These are phyloP conservation scores for Dichomitus squalens DNA, from an alignment of 1,284 basidiomycete genomes.

Conservation along the genomic window DNA sequence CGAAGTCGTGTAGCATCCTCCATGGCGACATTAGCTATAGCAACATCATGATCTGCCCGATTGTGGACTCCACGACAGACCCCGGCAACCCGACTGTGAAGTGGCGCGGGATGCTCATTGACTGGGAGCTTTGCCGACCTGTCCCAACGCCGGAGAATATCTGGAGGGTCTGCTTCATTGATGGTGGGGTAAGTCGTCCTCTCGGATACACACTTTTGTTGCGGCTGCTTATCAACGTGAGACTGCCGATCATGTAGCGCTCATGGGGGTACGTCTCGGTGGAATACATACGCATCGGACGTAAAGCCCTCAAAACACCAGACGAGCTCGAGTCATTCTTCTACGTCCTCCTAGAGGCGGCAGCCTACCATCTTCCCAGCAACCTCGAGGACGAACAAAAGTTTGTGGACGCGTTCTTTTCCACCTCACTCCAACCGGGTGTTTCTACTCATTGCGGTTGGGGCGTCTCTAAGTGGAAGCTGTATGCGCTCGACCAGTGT, in stretches of 20 bases:
- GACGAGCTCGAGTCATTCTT: constrained; percentile 18
- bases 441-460: neutral
- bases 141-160: neutral
- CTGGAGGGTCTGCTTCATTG: neutral
- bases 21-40: constrained; percentile 10
- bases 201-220: too few relatives aligned
- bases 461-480: neutral
- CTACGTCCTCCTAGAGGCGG: constrained; percentile 2
- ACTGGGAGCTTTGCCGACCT: constrained; percentile 10
- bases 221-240: neutral
- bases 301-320: neutral
- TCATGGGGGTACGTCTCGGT: constrained; percentile 3
- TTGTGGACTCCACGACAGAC: neutral
- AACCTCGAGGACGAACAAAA: neutral
- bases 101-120: constrained; percentile 11
- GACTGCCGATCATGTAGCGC: neutral
- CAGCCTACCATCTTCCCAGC: constrained; percentile 1
- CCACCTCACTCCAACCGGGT: neutral
- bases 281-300: neutral
- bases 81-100: neutral
- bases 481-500: neutral
- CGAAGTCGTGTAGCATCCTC: neutral
- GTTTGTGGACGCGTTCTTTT: constrained; percentile 1
- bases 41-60: constrained; percentile 7
- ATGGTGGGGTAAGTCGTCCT: neutral